Base-by-base conservation (phyloP, 116 monocot genomes). In the Dioscorea cayenensis region DNA sequence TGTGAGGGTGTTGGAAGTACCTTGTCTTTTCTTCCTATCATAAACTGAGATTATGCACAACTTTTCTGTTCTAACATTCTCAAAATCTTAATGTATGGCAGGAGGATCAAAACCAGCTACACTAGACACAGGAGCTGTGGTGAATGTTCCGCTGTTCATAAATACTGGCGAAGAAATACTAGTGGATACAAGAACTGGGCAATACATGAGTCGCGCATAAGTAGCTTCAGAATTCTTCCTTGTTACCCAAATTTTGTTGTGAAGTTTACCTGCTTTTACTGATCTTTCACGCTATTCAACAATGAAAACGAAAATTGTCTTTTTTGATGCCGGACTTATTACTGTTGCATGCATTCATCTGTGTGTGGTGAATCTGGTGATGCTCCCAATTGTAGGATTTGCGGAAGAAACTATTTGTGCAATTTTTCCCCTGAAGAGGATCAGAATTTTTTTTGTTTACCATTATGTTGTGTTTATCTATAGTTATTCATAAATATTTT, bases 131-230 rank as follows among this genome's bases (percentile, higher is more conserved):
- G 93, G 93, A 63, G 90, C 81, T 23, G 79, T 86, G 25, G 84
- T 92, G 55, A 97, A 88, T 58, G 96, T 92, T 50, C 96, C 96
- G 3, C 77, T 91, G 76, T 97, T 97, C 72, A 78, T 97, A 29
- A 77, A 84, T 62, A 49, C 21, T 28, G 96, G 96, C 1, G 90
- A 92, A 28, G 84, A 84, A 58, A 88, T 97, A 59, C 14, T 90
- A 28, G 84, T 96, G 6, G 96, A 97, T 76, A 93, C 93, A 66
- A 88, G 96, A 86, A 88, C 92, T 20, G 96, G 96, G 37, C 90
- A 90, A 64, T 97, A 97, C 67, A 81, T 83, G 77, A 88, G 79
- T 72, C 69, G 93, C 37, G 90, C 90, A 69, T 89, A 90, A 55
- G 4, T 55, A 55, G 55, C 55, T n/a, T n/a, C 55, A 14, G 55